phyloP scores from a whole-genome alignment of 768 basidiomycete genomes.

The Leccinum subgranulosum region DNA sequence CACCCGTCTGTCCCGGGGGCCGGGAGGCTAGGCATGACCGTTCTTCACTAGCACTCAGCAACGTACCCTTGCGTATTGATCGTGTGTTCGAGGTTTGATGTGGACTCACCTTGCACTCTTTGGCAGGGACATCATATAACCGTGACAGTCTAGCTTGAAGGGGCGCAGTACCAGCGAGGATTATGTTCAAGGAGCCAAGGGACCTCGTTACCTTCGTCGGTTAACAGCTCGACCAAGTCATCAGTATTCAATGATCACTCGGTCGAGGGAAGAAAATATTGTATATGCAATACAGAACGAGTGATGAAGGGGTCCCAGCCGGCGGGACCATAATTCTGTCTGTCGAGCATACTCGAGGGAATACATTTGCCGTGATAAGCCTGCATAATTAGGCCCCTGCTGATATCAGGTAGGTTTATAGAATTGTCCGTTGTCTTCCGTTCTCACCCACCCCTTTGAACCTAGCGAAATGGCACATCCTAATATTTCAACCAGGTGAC shows the following conservation, averaged over 20 bases:
- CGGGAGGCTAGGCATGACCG: background rate
- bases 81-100: background rate
- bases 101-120: background rate
- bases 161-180: no score
- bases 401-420: constrained; percentile 40
- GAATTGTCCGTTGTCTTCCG: background rate
- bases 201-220: background rate
- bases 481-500: background rate
- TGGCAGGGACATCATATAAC: no score
- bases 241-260: background rate
- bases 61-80: background rate
- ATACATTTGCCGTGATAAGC: constrained; percentile 88
- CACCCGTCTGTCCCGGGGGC: no score
- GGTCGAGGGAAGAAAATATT: background rate
- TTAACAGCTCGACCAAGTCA: background rate
- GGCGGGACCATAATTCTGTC: no score
- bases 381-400: constrained; percentile 46
- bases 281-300: background rate
- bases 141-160: background rate
- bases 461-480: constrained; percentile 52
- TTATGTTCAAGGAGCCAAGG: no score
- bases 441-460: background rate
- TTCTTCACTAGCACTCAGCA: no score
- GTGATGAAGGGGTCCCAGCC: background rate
- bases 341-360: constrained; percentile 71